A percentile compares a stretch with the other conserved stretches of the same genome.
Evolutionary conservation across 2,329 filamentous ascomycete species (phyloP).

Genomic region (Aspergillus arachidicola): DNA sequence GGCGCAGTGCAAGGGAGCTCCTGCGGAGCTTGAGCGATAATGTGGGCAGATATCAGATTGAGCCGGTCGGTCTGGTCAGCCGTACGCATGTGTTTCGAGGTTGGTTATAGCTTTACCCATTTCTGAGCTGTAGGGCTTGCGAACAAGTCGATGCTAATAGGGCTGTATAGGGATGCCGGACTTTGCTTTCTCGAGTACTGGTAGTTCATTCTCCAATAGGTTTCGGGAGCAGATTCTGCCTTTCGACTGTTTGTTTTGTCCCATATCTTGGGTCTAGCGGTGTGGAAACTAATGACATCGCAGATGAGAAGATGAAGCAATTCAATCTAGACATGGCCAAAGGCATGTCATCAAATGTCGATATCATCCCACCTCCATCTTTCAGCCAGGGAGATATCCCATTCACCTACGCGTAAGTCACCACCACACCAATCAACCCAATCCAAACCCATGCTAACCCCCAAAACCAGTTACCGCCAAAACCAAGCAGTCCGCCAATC

Average conservation of each 20-base stretch:
- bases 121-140: neutral
- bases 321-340: constrained; percentile 69
- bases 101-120: constrained; percentile 22
- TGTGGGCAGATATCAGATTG: constrained; percentile 64
- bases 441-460: constrained; percentile 8
- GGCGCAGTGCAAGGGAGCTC: constrained; percentile 29
- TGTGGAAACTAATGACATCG: neutral
- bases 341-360: constrained; percentile 61
- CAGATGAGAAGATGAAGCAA: constrained; percentile 60
- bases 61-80: constrained; percentile 71
- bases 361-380: constrained; percentile 78
- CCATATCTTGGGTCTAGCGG: neutral
- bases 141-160: constrained; percentile 3
- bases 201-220: constrained; percentile 69
- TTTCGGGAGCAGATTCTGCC: constrained; percentile 72
- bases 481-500: constrained; percentile 74
- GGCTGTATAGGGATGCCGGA: constrained; percentile 68
- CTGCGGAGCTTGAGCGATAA: constrained; percentile 68
- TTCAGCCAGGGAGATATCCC: constrained; percentile 74
- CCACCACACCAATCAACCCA: neutral
- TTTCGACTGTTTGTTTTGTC: constrained; percentile 62
- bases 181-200: constrained; percentile 76
- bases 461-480: constrained; percentile 71
- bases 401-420: constrained; percentile 60
- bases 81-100: constrained; percentile 86